Conservation (phyloP, 768 basidiomycete species). For the Hypsizygus marmoreus region DNA sequence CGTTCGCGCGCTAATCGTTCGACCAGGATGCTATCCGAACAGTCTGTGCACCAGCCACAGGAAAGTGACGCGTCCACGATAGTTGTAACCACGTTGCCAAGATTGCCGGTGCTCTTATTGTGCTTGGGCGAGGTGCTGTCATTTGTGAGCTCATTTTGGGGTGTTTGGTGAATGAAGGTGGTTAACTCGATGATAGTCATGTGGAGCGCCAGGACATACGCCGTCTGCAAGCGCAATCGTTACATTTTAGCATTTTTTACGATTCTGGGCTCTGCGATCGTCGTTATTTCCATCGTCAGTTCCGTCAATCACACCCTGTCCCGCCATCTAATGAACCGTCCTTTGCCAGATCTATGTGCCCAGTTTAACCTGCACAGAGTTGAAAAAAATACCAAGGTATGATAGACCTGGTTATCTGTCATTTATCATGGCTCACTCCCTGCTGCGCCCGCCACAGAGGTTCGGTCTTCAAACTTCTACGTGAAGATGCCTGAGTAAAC, state of each 20-base stretch:
- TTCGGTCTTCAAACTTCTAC: too few species aligned
- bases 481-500: too few species aligned
- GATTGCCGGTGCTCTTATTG: constrained; percentile 28
- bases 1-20: background rate
- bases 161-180: background rate
- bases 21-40: background rate
- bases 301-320: background rate
- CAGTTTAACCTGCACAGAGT: constrained; percentile 7
- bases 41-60: background rate
- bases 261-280: constrained; percentile 20
- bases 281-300: constrained; percentile 26
- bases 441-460: too few species aligned
- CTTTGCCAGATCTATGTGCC: constrained; percentile 19
- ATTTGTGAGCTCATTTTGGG: constrained; percentile 19
- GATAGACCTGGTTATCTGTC: too few species aligned
- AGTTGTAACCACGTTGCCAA: constrained; percentile 30
- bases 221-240: constrained; percentile 20
- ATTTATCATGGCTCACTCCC: too few species aligned
- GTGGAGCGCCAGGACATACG: constrained; percentile 24
- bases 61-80: background rate
- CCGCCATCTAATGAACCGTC: background rate
- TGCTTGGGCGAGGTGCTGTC: constrained; percentile 30
- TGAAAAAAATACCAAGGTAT: constrained; percentile 6
- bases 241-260: constrained; percentile 19
- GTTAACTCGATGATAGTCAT: constrained; percentile 11